A percentile compares a stretch with the other conserved stretches of the same genome.
phyloP scores from a whole-genome alignment of 352 stramenopile genomes.

The Paralagenidium karlingii region DNA sequence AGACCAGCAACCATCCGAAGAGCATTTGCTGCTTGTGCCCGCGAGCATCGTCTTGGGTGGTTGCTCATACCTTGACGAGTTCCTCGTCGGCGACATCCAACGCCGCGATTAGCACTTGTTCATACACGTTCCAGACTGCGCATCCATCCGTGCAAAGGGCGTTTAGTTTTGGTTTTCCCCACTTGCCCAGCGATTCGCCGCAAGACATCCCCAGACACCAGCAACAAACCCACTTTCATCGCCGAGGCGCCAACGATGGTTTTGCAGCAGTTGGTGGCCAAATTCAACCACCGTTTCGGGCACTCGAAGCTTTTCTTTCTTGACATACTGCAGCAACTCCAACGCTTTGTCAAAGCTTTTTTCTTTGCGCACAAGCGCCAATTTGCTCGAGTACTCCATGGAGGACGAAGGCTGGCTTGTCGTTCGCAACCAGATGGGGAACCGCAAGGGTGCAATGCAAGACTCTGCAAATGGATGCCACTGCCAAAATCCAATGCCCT shows the following conservation, averaged over 20 bases:
- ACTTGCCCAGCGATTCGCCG: too few species aligned
- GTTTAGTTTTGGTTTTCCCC: too few species aligned
- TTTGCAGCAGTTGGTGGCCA: slow-evolving; percentile 26
- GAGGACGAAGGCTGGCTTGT: too few species aligned
- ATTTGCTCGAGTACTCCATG: slow-evolving; percentile 11
- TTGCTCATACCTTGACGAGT: slow-evolving; percentile 17
- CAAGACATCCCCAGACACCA: not conserved
- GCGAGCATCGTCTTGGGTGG: too few species aligned
- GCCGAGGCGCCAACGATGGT: slow-evolving; percentile 35
- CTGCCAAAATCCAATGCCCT: too few species aligned
- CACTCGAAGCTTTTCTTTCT: slow-evolving; percentile 44
- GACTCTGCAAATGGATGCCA: too few species aligned
- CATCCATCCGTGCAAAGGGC: too few species aligned
- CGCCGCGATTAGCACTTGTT: slow-evolving; percentile 50
- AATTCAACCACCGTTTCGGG: slow-evolving; percentile 21
- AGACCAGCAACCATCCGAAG: too few species aligned
- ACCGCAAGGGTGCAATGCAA: too few species aligned
- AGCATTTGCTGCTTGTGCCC: too few species aligned
- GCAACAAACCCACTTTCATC: slow-evolving; percentile 19
- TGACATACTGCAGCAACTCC: slow-evolving; percentile 36
- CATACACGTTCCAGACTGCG: slow-evolving; percentile 34
- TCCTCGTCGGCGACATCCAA: slow-evolving; percentile 48
- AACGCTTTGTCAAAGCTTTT: slow-evolving; percentile 14
- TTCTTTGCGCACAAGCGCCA: slow-evolving; percentile 20
- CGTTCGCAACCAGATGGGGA: too few species aligned